These are phyloP conservation scores for Diaporthe nobilis DNA, from an alignment of 2,329 filamentous ascomycete genomes.

Conservation along the genomic window DNA sequence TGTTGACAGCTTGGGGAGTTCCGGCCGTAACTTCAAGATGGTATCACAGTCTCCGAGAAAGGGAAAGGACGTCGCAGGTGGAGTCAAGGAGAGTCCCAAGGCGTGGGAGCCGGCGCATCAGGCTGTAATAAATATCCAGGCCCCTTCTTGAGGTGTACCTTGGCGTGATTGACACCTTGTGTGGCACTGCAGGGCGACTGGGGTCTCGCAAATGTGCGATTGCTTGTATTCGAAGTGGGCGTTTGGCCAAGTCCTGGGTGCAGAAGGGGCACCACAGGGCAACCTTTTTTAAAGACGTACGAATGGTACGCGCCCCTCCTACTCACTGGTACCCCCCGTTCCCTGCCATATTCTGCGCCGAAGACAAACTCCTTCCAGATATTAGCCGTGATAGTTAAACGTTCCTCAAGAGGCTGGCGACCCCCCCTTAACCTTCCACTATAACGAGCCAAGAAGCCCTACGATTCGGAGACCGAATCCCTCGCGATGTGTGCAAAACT, in stretches of 20 bases:
- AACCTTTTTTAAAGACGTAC: too few species aligned
- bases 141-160: neutral
- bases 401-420: conserved; percentile 1
- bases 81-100: neutral
- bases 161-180: neutral
- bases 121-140: conserved; percentile 3
- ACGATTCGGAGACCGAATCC: conserved; percentile 15
- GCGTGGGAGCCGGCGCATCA: neutral
- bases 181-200: too few species aligned
- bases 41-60: neutral
- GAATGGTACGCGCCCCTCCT: too few species aligned
- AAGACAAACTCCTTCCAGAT: neutral
- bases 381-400: neutral
- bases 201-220: too few species aligned
- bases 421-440: neutral
- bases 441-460: neutral
- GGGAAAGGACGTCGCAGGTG: neutral
- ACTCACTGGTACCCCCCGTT: too few species aligned
- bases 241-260: too few species aligned
- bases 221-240: too few species aligned
- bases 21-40: neutral
- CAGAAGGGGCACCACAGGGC: too few species aligned
- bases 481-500: neutral
- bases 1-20: neutral
- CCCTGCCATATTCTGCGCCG: too few species aligned